Base-by-base conservation (phyloP, 192 early-diverging fungal species). In the Coemansia sp. region DNA sequence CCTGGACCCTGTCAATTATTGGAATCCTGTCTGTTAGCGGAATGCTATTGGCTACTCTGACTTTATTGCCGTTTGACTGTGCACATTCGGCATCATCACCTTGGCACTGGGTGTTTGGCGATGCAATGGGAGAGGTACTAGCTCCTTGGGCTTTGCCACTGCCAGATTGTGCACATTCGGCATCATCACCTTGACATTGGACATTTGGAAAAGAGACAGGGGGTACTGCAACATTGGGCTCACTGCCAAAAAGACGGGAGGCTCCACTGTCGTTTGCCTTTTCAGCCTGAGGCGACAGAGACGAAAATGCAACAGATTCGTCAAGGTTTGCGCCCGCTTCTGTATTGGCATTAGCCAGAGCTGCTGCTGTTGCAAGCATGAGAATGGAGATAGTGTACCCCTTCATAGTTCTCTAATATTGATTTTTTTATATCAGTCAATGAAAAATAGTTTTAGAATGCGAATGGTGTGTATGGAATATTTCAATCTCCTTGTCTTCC, bases 111-210 rank as follows among this genome's bases (percentile, higher is more conserved):
- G 29, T 32, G 35, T 59, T 66, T n/a, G 49, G 61, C 11, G 55
- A 53, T 25, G 62, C 14, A 35, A 9, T 13, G 0, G 22, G 33
- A 45, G 11, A 4, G 13, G 11, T 13, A 17, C 17, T 45, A 17
- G 49, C 59, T 57, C 36, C 63, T 7, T 38, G 32, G 33, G 10
- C 42, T 19, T 73, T 65, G 32, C 23, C 33, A 9, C 62, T 25
- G 25, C 40, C 48, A 6, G 35, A 52, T 32, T 67, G 64, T 15
- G 65, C 49, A 52, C 49, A 52, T 4, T 52, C 49, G 23, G 20
- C 49, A 25, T 22, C 61, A 15, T 67, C 55, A 17, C 71, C 65
- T 35, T 73, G 65, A 49, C 71, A 73, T 48, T 67, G 65, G 23
- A 40, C 42, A 35, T 64, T 66, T n/a, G 49, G 61, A 10, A 55